Conservation (phyloP, 768 basidiomycete species). For the Kwoniella botswanensis region DNA sequence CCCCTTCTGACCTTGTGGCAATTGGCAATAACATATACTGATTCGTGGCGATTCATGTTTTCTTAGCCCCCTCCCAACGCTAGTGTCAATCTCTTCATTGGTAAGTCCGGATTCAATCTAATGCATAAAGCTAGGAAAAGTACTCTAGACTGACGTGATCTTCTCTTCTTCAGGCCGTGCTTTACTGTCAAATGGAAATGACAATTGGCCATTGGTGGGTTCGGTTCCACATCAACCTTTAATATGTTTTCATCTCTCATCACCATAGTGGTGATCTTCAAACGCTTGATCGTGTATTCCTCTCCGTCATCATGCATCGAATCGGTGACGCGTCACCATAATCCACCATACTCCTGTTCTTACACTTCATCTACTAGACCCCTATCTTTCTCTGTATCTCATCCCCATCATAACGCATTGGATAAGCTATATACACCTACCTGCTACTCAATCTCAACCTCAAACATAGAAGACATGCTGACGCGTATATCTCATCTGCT, state of each 20-base stretch:
- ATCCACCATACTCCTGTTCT: no score
- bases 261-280: not conserved
- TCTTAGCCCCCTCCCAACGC: slow-evolving; percentile 51
- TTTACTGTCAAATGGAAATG: slow-evolving; percentile 50
- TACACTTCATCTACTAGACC: not conserved
- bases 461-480: not conserved
- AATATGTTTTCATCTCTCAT: no score
- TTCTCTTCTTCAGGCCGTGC: slow-evolving; percentile 40
- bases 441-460: not conserved
- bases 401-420: not conserved
- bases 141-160: not conserved
- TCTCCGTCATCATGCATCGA: no score
- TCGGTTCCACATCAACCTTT: no score
- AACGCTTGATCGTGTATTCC: not conserved
- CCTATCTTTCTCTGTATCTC: not conserved
- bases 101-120: slow-evolving; percentile 23
- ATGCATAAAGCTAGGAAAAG: not conserved
- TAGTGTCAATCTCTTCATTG: slow-evolving; percentile 53
- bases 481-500: not conserved
- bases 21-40: slow-evolving; percentile 5
- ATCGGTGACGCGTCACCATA: no score
- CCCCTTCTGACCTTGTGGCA: slow-evolving; percentile 1
- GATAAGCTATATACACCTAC: not conserved
- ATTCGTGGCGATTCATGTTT: slow-evolving; percentile 12
- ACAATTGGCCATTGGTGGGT: slow-evolving; percentile 55